A percentile compares a stretch with the other conserved stretches of the same genome.
Evolutionary conservation across 2,329 filamentous ascomycete genomes (phyloP).

Genomic region (Didymellaceae sp.): DNA sequence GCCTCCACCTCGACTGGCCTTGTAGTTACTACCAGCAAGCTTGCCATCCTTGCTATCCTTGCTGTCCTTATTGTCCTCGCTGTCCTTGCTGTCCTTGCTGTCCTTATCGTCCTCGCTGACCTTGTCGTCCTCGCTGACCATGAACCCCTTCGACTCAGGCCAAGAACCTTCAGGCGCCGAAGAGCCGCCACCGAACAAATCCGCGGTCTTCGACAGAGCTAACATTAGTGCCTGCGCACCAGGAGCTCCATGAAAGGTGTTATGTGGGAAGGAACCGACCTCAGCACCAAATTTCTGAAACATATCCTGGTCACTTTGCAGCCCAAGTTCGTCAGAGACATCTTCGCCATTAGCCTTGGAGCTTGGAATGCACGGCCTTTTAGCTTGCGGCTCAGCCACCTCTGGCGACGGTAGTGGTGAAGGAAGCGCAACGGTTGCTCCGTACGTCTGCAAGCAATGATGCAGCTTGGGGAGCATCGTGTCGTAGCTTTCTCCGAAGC

Average conservation of each 20-base stretch:
- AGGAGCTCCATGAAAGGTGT: too few relatives aligned
- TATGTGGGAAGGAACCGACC: too few relatives aligned
- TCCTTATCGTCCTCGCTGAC: neutral
- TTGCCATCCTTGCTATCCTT: neutral
- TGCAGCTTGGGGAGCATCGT: slow-evolving; percentile 1
- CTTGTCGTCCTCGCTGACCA: neutral
- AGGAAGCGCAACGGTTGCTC: slow-evolving; percentile 6
- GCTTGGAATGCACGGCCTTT: neutral
- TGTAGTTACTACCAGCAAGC: neutral
- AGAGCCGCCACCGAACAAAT: too few relatives aligned
- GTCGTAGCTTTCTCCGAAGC: neutral
- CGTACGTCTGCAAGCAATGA: slow-evolving; percentile 2
- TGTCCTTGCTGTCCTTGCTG: neutral
- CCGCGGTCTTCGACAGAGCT: too few relatives aligned
- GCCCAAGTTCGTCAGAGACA: too few relatives aligned
- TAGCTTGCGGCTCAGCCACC: neutral
- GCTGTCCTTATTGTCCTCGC: neutral
- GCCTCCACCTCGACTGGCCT: neutral
- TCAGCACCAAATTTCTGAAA: too few relatives aligned
- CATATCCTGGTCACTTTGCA: too few relatives aligned
- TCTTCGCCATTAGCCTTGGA: neutral
- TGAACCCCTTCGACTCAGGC: too few relatives aligned
- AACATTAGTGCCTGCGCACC: too few relatives aligned
- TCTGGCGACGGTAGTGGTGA: too few relatives aligned
- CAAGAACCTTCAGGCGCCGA: too few relatives aligned